Conservation (phyloP, 768 basidiomycete genomes). For the Tulasnella sp. region DNA sequence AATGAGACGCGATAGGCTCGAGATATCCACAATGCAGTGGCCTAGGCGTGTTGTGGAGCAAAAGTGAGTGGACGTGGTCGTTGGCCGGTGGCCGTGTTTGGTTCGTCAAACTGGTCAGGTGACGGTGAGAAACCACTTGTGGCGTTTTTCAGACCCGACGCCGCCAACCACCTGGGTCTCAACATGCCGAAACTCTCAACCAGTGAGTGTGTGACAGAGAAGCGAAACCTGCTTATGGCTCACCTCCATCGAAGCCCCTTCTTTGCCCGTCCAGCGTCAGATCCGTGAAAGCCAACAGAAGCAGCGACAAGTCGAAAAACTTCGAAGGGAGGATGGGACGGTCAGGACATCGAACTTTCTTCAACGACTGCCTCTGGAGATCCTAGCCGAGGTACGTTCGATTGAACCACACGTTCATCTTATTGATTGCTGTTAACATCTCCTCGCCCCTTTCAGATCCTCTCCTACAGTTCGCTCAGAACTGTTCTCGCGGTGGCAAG, state of each 20-base stretch:
- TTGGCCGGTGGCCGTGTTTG: too few relatives aligned
- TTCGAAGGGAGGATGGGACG: neutral
- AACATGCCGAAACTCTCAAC: neutral
- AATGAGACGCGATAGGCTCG: too few relatives aligned
- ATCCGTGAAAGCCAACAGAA: too few relatives aligned
- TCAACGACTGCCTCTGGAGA: neutral
- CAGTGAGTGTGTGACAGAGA: neutral
- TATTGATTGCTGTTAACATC: neutral
- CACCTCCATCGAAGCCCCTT: neutral
- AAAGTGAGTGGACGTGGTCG: too few relatives aligned
- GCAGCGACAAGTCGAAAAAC: neutral
- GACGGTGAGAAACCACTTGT: too few relatives aligned
- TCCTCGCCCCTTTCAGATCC: neutral
- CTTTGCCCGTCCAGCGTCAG: neutral
- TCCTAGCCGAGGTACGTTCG: neutral
- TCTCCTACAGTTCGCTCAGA: neutral
- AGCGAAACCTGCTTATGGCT: neutral
- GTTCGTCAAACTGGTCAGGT: too few relatives aligned
- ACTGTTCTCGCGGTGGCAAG: conserved; percentile 1
- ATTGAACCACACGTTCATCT: neutral
- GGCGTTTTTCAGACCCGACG: too few relatives aligned
- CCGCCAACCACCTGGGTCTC: too few relatives aligned
- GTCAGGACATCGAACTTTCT: neutral
- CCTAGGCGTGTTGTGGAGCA: too few relatives aligned
- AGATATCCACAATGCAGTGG: too few relatives aligned